Percentiles rank a stretch among this genome's conserved stretches.
phyloP scores from a whole-genome alignment of 2,329 filamentous ascomycete genomes.

The Sordariomycetes sp. region DNA sequence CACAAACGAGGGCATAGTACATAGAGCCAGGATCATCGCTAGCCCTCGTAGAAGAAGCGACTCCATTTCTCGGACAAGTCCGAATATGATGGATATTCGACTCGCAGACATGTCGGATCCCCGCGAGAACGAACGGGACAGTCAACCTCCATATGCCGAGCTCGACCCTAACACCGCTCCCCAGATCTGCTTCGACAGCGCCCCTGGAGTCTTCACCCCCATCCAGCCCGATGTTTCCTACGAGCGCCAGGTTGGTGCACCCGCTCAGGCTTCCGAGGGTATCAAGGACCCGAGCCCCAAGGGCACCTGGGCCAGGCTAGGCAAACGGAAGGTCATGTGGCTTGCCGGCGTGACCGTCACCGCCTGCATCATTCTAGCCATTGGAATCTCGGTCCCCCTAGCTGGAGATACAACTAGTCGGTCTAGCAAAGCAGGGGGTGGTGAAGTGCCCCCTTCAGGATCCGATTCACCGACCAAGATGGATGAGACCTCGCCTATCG shows the following conservation, averaged over 20 bases:
- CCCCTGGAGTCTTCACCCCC: background rate
- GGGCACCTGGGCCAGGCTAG: background rate
- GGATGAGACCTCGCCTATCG: background rate
- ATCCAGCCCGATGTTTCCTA: background rate
- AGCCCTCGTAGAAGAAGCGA: no score
- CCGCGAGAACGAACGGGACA: background rate
- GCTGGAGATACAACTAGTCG: background rate
- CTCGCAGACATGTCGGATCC: background rate
- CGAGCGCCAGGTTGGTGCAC: background rate
- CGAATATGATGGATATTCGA: background rate
- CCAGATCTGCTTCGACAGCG: background rate
- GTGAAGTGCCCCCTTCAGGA: background rate
- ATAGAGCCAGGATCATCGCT: no score
- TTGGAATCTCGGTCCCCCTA: background rate
- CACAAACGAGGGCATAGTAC: background rate
- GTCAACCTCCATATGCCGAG: background rate
- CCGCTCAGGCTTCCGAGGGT: background rate
- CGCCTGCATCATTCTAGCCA: background rate
- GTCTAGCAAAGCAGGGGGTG: background rate
- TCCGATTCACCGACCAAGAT: background rate
- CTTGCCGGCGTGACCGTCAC: background rate
- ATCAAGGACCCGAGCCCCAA: background rate
- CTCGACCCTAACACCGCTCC: background rate
- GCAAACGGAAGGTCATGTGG: background rate
- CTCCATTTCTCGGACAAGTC: background rate